A percentile compares a stretch with the other conserved stretches of the same genome.
Evolutionary conservation across 768 basidiomycete species (phyloP).

Genomic region (Melanogaster broomeanus): DNA sequence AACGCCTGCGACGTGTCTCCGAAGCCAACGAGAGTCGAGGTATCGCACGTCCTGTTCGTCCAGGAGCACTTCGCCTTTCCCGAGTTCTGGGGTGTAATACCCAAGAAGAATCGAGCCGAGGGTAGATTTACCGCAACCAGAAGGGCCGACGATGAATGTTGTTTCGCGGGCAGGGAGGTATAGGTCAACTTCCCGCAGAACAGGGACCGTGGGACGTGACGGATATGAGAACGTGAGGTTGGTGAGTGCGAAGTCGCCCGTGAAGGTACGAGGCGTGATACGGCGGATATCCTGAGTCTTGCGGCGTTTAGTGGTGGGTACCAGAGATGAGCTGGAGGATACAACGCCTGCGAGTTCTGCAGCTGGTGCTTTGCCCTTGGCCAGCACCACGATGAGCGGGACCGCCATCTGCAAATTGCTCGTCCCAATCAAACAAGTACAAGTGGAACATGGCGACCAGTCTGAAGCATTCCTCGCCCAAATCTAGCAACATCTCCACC

Average conservation of each 20-base stretch:
- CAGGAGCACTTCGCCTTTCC: constrained; percentile 63
- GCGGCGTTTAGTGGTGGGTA: constrained; percentile 19
- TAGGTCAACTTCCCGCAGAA: constrained; percentile 58
- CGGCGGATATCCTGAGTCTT: constrained; percentile 47
- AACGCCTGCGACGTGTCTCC: constrained; percentile 71
- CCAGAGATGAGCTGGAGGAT: constrained; percentile 32
- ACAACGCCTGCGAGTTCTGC: constrained; percentile 28
- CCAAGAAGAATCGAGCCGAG: constrained; percentile 65
- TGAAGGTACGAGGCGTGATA: constrained; percentile 63
- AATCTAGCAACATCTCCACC: too few relatives aligned
- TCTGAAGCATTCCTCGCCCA: too few relatives aligned
- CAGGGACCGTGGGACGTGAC: constrained; percentile 61
- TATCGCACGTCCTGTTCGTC: constrained; percentile 82
- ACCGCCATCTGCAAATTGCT: constrained; percentile 87
- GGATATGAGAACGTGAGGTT: constrained; percentile 74
- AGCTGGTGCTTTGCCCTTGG: constrained; percentile 57
- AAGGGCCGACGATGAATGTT: constrained; percentile 79
- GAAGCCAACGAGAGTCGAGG: constrained; percentile 72
- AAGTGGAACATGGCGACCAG: too few relatives aligned
- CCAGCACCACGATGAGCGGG: constrained; percentile 72
- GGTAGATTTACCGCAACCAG: constrained; percentile 79
- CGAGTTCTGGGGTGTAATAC: constrained; percentile 62
- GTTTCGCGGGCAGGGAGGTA: constrained; percentile 73
- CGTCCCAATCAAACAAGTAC: constrained; percentile 88
- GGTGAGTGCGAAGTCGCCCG: constrained; percentile 68